phyloP scores from a whole-genome alignment of 208 protist species.

The Spongospora subterranea region DNA sequence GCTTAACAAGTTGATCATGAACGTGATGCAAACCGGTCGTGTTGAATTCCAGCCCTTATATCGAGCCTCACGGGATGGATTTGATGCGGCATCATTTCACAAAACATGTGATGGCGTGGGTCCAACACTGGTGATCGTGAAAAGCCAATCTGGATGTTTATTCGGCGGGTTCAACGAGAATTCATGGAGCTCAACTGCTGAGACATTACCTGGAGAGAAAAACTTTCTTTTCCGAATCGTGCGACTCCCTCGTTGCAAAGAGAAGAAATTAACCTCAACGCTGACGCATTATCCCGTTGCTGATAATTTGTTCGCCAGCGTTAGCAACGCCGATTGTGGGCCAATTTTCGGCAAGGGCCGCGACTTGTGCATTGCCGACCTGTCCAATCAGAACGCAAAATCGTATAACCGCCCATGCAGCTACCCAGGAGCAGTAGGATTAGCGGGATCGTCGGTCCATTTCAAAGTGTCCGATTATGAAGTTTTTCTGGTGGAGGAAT shows the following conservation, averaged over 20 bases:
- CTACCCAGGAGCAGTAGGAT: background rate
- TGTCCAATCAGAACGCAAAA: background rate
- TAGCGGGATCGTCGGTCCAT: background rate
- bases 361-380: background rate
- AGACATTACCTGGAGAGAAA: background rate
- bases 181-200: background rate
- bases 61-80: background rate
- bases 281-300: background rate
- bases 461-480: background rate
- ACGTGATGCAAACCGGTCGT: background rate
- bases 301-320: background rate
- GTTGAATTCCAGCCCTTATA: background rate
- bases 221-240: conserved; percentile 14
- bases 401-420: background rate
- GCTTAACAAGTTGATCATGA: background rate
- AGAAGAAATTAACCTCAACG: background rate
- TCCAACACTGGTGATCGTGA: background rate
- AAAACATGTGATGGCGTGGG: background rate
- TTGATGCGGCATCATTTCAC: background rate
- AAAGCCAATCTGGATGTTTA: background rate
- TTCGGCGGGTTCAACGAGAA: conserved; percentile 24
- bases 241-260: too few relatives aligned
- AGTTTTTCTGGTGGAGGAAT: background rate
- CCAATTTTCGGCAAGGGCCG: background rate
- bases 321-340: background rate